Percentiles rank a stretch among this genome's conserved stretches.
Conservation (phyloP, 129 eudicot species). For the Chrysanthemum seticuspe region DNA sequence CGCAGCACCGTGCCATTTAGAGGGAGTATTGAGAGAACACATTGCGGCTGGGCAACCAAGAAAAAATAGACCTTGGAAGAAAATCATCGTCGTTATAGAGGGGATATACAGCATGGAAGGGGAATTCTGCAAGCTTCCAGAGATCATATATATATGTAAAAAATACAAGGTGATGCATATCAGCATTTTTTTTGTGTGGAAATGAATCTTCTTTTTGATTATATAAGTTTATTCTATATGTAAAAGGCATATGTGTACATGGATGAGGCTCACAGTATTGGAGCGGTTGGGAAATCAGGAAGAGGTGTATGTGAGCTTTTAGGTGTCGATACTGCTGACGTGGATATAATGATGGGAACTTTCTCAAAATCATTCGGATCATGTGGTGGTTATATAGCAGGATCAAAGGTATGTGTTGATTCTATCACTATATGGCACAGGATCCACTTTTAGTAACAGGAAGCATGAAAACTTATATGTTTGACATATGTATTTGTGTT, state of each 20-base stretch:
- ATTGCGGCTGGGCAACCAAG: conserved; percentile 99
- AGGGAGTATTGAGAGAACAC: conserved; percentile 82
- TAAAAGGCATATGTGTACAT: conserved; percentile 85
- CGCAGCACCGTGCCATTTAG: conserved; percentile 86
- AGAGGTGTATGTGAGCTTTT: conserved; percentile 97
- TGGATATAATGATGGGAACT: conserved; percentile 98
- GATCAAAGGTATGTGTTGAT: conserved; percentile 51
- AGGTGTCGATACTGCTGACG: conserved; percentile 93
- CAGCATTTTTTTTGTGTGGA: background rate
- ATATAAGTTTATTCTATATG: background rate
- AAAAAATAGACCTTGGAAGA: conserved; percentile 98
- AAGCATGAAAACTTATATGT: background rate
- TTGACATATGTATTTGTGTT: conserved; percentile 2
- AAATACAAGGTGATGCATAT: conserved; percentile 71
- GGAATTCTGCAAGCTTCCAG: conserved; percentile 95
- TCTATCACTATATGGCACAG: background rate
- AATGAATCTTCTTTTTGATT: background rate
- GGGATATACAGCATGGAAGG: conserved; percentile 99
- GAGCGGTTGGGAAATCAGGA: conserved; percentile 93
- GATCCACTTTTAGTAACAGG: too few species aligned
- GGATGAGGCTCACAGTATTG: conserved; percentile 99
- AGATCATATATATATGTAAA: conserved; percentile 85
- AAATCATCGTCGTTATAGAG: conserved; percentile 86
- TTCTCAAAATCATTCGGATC: conserved; percentile 96
- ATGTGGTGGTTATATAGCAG: conserved; percentile 98